Base-by-base conservation (phyloP, 441 rosid genomes). In the Geranium incanum region DNA sequence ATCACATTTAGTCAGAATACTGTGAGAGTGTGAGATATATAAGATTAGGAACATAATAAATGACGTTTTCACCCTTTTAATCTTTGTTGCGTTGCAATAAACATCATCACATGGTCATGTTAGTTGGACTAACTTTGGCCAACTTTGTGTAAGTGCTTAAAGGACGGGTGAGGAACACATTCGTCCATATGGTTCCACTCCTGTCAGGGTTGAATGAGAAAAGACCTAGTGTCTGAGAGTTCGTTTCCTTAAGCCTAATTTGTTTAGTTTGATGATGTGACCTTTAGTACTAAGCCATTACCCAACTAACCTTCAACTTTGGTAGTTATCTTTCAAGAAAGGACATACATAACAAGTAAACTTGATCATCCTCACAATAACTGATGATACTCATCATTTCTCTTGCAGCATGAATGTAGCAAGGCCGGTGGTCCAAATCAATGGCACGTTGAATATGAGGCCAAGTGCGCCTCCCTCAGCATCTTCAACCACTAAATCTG, bases 351-450 rank as follows among this genome's bases (percentile, higher is more conserved):
- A n/a, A n/a, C 19, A 55, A 55, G 19, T 55, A 55, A 55, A 15
- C 19, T 3, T 55, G 57, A 55, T 55, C 62, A 15, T 15, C 7
- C 62, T 15, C 18, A n/a, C 19, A 15, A 55, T 13, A 55, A 55
- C 19, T 55, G 15, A 15, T 7, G 5, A 0, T 55, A 55, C 19
- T 50, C 16, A 16, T 15, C 62, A n/a, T 55, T 55, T 55, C 62
- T 55, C 18, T 68, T 78, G 84, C 78, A 85, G 89, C 75, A 71
- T 71, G 62, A 71, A 83, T 68, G 5, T 70, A 9, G 72, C 76
- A 8, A 75, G 59, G 15, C 71, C 75, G 59, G 74, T 71, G 50
- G 81, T 72, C 75, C 78, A 84, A 66, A 69, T 75, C 41, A 79
- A 76, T 71, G 81, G 80, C n/a, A 28, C 59, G 45, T 60, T 71